Conservation (phyloP, 352 stramenopile species). For the Phytophthora crassamura region DNA sequence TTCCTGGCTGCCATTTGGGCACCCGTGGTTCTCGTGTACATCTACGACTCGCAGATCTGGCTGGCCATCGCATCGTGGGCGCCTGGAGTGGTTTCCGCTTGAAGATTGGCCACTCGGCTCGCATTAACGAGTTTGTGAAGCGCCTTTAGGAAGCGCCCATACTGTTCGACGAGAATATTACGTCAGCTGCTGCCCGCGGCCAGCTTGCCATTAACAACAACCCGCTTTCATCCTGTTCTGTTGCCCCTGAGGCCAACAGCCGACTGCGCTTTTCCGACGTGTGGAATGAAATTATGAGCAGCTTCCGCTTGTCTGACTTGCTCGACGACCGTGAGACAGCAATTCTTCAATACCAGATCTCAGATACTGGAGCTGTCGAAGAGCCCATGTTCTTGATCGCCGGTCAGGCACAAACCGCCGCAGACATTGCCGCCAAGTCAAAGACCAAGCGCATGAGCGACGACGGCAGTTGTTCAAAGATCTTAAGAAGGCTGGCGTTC, state of each 20-base stretch:
- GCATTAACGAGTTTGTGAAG: constrained; percentile 77
- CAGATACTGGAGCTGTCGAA: constrained; percentile 78
- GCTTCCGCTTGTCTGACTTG: constrained; percentile 87
- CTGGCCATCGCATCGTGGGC: constrained; percentile 84
- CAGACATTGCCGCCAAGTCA: constrained; percentile 66
- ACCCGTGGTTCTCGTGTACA: constrained; percentile 84
- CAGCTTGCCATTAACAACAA: constrained; percentile 72
- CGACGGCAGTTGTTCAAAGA: constrained; percentile 67
- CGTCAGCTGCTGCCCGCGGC: constrained; percentile 70
- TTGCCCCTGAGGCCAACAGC: constrained; percentile 75
- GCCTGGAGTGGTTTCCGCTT: constrained; percentile 78
- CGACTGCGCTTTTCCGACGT: constrained; percentile 87
- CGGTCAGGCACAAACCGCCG: constrained; percentile 73
- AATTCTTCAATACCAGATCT: constrained; percentile 91
- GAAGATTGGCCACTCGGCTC: constrained; percentile 84
- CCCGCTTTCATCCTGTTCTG: constrained; percentile 58
- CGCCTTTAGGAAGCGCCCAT: constrained; percentile 65
- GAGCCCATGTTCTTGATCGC: constrained; percentile 90
- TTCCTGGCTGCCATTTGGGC: constrained; percentile 83
- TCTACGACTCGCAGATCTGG: constrained; percentile 91
- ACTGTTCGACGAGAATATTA: constrained; percentile 83
- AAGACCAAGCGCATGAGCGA: constrained; percentile 72
- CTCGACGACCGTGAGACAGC: constrained; percentile 88
- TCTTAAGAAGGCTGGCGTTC: constrained; percentile 75
- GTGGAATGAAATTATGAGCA: constrained; percentile 92